A percentile compares a stretch with the other conserved stretches of the same genome.
Evolutionary conservation across 345 rosid genomes (phyloP).

Genomic region (Psidium guajava): DNA sequence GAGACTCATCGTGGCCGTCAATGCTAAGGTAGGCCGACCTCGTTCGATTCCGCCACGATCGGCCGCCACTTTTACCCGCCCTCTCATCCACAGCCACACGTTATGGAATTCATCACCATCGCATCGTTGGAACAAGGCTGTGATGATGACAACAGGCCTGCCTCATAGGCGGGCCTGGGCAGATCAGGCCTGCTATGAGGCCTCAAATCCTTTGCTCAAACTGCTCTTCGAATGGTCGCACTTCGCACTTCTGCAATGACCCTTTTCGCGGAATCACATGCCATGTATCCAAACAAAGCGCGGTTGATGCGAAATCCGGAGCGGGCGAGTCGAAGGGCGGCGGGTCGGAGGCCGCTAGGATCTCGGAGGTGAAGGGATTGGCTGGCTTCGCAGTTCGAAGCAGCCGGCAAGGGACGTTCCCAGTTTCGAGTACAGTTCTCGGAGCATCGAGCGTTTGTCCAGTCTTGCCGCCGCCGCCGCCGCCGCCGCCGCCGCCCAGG

Average conservation of each 20-base stretch:
- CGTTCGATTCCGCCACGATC: neutral
- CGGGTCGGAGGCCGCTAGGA: constrained; percentile 44
- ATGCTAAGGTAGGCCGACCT: too few relatives aligned
- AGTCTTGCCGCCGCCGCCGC: too few relatives aligned
- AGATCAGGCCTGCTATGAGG: neutral
- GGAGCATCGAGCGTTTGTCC: constrained; percentile 59
- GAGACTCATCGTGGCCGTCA: too few relatives aligned
- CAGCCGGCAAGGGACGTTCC: constrained; percentile 68
- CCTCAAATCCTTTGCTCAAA: neutral
- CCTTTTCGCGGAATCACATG: neutral
- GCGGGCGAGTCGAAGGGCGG: neutral
- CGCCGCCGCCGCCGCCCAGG: constrained; percentile 59
- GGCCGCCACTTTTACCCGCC: neutral
- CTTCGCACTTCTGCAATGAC: neutral
- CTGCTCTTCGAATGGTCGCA: neutral
- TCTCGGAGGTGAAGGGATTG: constrained; percentile 66
- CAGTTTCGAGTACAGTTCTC: constrained; percentile 66
- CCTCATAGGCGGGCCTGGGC: neutral
- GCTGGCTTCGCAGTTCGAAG: constrained; percentile 69
- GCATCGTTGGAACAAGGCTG: neutral
- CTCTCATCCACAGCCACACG: neutral
- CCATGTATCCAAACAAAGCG: neutral
- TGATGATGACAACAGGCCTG: neutral
- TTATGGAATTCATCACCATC: neutral
- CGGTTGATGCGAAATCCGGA: neutral